phyloP scores from a whole-genome alignment of 169 alveolate genomes.

The Perkinsus marinus region DNA sequence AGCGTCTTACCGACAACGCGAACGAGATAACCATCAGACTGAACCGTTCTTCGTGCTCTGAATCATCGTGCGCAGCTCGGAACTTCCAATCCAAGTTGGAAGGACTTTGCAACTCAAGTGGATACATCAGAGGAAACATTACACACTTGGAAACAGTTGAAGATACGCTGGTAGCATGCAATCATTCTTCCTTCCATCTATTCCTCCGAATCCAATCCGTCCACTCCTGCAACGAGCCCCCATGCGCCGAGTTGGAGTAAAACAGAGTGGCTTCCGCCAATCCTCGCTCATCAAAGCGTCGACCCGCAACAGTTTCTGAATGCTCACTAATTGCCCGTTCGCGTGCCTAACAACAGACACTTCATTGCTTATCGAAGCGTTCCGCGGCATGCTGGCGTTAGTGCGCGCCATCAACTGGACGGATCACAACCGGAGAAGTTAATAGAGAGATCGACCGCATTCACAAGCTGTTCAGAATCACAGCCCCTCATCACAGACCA shows the following conservation, averaged over 20 bases:
- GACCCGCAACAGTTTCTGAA: background rate
- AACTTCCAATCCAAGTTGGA: too few relatives aligned
- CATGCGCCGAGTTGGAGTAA: background rate
- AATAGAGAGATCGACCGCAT: too few relatives aligned
- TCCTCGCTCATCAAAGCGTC: background rate
- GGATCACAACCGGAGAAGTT: too few relatives aligned
- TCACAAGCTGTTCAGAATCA: too few relatives aligned
- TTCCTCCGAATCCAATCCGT: background rate
- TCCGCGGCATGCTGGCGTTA: too few relatives aligned
- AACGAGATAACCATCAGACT: background rate
- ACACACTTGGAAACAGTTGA: background rate
- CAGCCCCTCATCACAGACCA: too few relatives aligned
- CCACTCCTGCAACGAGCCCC: background rate
- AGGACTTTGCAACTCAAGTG: background rate
- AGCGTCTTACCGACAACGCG: background rate
- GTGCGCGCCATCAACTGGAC: too few relatives aligned
- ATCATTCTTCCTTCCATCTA: background rate
- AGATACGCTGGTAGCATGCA: background rate
- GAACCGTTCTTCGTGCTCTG: too few relatives aligned
- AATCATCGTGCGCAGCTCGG: too few relatives aligned
- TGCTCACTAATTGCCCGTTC: background rate
- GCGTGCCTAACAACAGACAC: background rate
- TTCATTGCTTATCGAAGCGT: too few relatives aligned
- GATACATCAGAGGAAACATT: background rate
- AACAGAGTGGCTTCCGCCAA: background rate